Base-by-base conservation (phyloP, 2,329 filamentous ascomycete genomes). In the Paecilomyces sp. region DNA sequence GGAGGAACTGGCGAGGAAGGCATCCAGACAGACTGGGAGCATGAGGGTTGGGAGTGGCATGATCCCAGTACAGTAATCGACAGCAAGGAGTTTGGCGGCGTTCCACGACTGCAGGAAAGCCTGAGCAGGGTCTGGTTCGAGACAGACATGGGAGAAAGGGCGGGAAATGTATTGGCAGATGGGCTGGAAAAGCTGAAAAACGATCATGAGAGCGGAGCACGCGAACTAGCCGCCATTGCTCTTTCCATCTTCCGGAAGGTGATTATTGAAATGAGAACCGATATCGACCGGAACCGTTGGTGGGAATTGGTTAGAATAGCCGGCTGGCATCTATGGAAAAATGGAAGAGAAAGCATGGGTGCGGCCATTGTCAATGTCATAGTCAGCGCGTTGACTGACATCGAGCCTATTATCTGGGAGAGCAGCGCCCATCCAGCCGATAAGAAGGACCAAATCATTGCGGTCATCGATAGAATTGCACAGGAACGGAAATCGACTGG, bases 321-420 rank as follows among this genome's bases (percentile, higher is more conserved):
- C 1, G 83, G 80, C 2, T 89, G 87, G 82, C 83, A 88, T 68
- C 73, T 89, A 1, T 85, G 83, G 71, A 86, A 86, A 66, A 85
- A 86, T 58, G 84, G 85, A 0, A 80, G 85, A n/a, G 84, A 86
- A 62, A 86, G 82, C 68, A 89, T 89, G 85, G 81, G 81, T 0
- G 82, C 85, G 0, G 81, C 85, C 1, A 85, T 88, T 30, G 75
- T 84, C 47, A 72, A 69, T 58, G 66, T 68, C 18, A 57, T 73
- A 28, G 55, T 72, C 2, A 54, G 57, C 2, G 61, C 70, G 1
- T 58, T 75, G 12, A 60, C 64, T 47, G 65, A 66, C 47, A 63
- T 70, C 33, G 58, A 68, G 54, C 25, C 71, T 63, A 53, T 65
- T 74, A 9, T 55, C 51, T 69, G 54, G 3, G 56, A 67, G n/a